Percentiles rank a stretch among this genome's conserved stretches.
Conservation (phyloP, 495 filamentous ascomycete genomes). For the Podospora bellae-mahoneyi region DNA sequence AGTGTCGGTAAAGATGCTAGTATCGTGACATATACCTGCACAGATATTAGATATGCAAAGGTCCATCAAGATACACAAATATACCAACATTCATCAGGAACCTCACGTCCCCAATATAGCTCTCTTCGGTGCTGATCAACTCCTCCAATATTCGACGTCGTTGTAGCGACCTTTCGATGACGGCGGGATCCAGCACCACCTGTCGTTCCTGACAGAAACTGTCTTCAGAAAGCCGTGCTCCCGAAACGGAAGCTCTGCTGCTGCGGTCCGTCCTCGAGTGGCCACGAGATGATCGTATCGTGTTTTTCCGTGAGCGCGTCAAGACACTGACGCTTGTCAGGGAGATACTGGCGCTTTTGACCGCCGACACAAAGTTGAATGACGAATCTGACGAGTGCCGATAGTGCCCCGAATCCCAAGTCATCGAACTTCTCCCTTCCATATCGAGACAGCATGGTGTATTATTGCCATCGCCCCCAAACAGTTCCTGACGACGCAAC, state of each 20-base stretch:
- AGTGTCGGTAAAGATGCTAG: slow-evolving; percentile 58
- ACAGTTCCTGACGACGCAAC: slow-evolving; percentile 35
- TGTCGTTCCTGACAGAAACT: slow-evolving; percentile 55
- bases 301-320: slow-evolving; percentile 54
- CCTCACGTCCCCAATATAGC: slow-evolving; percentile 82
- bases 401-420: slow-evolving; percentile 35
- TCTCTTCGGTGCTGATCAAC: slow-evolving; percentile 77
- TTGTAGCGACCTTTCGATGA: slow-evolving; percentile 65
- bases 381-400: slow-evolving; percentile 65
- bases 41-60: slow-evolving; percentile 12
- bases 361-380: slow-evolving; percentile 65
- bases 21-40: slow-evolving; percentile 64
- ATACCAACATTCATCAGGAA: slow-evolving; percentile 73
- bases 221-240: slow-evolving; percentile 62
- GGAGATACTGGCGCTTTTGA: slow-evolving; percentile 75
- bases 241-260: slow-evolving; percentile 58
- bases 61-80: background rate
- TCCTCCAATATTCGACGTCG: slow-evolving; percentile 78
- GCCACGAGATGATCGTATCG: slow-evolving; percentile 49
- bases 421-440: slow-evolving; percentile 23
- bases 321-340: slow-evolving; percentile 64
- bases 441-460: slow-evolving; percentile 45
- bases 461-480: slow-evolving; percentile 24
- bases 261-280: slow-evolving; percentile 59
- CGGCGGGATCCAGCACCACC: slow-evolving; percentile 63